Base-by-base conservation (phyloP, 306 rosid genomes). In the Mucuna pruriens region DNA sequence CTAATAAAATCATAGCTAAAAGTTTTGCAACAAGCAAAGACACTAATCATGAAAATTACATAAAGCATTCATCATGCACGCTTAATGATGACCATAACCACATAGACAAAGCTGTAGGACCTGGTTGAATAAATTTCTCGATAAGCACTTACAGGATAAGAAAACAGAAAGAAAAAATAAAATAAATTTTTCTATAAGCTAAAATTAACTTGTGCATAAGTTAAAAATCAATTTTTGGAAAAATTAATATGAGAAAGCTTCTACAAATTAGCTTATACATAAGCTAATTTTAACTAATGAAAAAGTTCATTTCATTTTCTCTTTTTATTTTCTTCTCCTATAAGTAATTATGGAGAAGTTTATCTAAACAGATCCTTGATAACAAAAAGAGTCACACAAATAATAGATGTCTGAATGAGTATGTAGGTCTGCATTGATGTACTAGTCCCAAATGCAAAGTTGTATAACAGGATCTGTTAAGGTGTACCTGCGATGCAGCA, bases 401-500 rank as follows among this genome's bases (percentile, higher is more conserved):
- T 51, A 83, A 63, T 15, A 34, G 34, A 62, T 44, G 57, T 23
- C 17, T 15, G 83, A 22, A 29, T 54, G 54, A 4, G 9, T 11
- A 6, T 10, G 62, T n/a, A n/a, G n/a, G 48, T 8, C 36, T 8
- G 31, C 52, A 52, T 13, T 71, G 26, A 74, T 5, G 49, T 58
- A 52, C 23, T 31, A 40, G 38, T 12, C 13, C 67, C 75, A 78
- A 55, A 79, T 58, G 54, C n/a, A 67, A 36, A 66, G 38, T 64
- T 23, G 81, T 31, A 80, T 58, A 49, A 81, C 40, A 36, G 51
- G 42, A 51, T 55, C 45, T 51, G 66, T 33, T 25, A 58, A 57
- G 54, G 44, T 65, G 31, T 83, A 96, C 99, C 98, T 96, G 99
- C 6, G 98, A 96, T 29, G 99, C 90, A 48, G 97, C 90, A 90